Evolutionary conservation across 2,329 filamentous ascomycete genomes (phyloP), one percentile per base, ranked within the genome.

Genomic region (Chaetomium strumarium): DNA sequence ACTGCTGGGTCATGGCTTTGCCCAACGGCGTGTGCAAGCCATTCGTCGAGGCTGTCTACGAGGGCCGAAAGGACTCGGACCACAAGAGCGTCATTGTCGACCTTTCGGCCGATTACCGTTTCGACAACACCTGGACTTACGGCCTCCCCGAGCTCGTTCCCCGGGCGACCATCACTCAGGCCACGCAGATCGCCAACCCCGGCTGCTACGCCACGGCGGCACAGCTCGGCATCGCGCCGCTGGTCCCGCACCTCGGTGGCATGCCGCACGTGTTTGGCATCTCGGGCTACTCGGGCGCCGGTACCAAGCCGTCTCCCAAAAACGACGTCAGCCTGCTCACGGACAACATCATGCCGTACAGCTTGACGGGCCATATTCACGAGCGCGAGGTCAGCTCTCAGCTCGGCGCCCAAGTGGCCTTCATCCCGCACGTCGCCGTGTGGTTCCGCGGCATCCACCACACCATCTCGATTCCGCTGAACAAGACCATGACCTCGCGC

Each of bases 361-460:
- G 85, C 62, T 73, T 96, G 71, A 95, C 90, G 33, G 91, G 90
- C 61, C 93, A 97, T 73, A 88, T 97, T 57, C 93, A 97, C 73
- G 93, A 99, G 77, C 83, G 81, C 43, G 93, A 97, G 69, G 93
- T 97, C 58, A 86, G 85, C 66, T 67, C 74, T 48, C 90, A 95
- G 66, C 80, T 97, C 11, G 87, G 85, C 45, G 77, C 75, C 13
- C 73, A 80, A 16, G 84, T 95, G 11, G 87, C 85, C 6, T 99
- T 99, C 67, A 86, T 93, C 53, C 93, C 93, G 7, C 93, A 97
- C 69, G 91, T 96, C 20, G 89, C 90, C n/a, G 83, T 86, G 13
- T 97, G 90, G 92, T 97, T 97, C 80, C 86, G 95, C 66, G 92
- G 92, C 58, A 97, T 97, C 62, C 84, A 89, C 67, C 88, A 91